Percentiles rank a stretch among this genome's conserved stretches.
Evolutionary conservation across 805 yeast species (phyloP).

Genomic region (Ogataea allantospora): DNA sequence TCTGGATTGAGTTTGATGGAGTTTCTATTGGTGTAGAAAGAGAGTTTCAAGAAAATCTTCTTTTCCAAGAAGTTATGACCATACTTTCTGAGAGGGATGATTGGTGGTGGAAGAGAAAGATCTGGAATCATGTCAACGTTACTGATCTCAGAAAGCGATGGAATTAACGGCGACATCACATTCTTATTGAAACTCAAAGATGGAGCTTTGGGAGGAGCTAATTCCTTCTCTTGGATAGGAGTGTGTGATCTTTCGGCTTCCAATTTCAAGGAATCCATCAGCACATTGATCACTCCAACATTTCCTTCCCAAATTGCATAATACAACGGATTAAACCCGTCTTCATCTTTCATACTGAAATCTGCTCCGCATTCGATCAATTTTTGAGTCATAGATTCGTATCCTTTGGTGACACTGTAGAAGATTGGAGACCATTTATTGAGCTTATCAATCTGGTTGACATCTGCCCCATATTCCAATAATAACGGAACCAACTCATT

Average conservation of each 20-base stretch:
- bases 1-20: constrained; percentile 46
- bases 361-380: constrained; percentile 74
- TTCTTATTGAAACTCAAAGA: constrained; percentile 12
- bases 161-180: constrained; percentile 5
- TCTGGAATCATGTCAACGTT: constrained; percentile 82
- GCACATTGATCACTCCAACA: constrained; percentile 69
- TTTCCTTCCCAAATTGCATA: constrained; percentile 96
- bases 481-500: constrained; percentile 64
- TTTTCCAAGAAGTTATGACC: constrained; percentile 95
- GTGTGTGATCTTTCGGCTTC: neutral
- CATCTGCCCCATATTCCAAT: constrained; percentile 68
- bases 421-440: constrained; percentile 94
- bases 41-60: constrained; percentile 78
- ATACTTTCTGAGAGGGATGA: constrained; percentile 86
- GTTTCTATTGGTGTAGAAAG: constrained; percentile 51
- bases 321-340: constrained; percentile 75
- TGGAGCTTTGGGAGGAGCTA: constrained; percentile 21
- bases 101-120: constrained; percentile 91
- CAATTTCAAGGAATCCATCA: constrained; percentile 38
- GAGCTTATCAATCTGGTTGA: constrained; percentile 77
- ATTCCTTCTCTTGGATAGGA: neutral
- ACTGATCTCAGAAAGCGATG: constrained; percentile 19
- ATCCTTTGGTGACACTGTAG: constrained; percentile 87
- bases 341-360: constrained; percentile 67
- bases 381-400: constrained; percentile 63